Conservation (phyloP, 768 basidiomycete species). For the Hirschioporus abietinus region DNA sequence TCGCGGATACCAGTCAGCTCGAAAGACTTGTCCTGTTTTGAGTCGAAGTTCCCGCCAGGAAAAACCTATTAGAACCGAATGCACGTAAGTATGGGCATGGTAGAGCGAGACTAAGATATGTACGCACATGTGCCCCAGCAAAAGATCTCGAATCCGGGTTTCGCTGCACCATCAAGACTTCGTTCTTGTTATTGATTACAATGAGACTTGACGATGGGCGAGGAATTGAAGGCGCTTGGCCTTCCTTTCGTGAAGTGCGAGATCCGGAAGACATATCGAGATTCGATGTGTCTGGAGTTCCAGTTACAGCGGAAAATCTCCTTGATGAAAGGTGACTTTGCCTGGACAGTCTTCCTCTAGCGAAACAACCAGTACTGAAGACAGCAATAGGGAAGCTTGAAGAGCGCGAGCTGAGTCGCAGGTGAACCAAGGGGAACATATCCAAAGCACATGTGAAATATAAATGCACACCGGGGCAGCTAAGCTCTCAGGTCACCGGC, state of each 20-base stretch:
- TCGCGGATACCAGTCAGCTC: conserved; percentile 66
- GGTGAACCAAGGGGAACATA: background rate
- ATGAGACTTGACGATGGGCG: conserved; percentile 66
- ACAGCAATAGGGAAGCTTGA: background rate
- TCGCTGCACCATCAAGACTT: conserved; percentile 64
- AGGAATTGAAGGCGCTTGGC: conserved; percentile 25
- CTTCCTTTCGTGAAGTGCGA: background rate
- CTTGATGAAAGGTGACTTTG: background rate
- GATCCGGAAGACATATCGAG: background rate
- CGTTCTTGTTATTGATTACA: conserved; percentile 59
- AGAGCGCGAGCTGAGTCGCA: background rate
- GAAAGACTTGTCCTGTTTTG: conserved; percentile 51
- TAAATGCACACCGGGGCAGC: background rate
- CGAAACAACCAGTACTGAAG: background rate
- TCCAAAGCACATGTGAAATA: background rate
- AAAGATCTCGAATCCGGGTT: conserved; percentile 61
- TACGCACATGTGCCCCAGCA: conserved; percentile 59
- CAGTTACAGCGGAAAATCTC: background rate
- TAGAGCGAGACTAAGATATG: conserved; percentile 3
- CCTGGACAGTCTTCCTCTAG: background rate
- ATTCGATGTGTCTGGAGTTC: background rate
- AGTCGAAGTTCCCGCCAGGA: conserved; percentile 68
- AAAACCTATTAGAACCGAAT: conserved; percentile 52
- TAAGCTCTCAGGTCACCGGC: background rate
- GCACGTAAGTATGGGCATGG: background rate